Conservation (phyloP, 73 alveolate genomes). For the Halteria grandinella region DNA sequence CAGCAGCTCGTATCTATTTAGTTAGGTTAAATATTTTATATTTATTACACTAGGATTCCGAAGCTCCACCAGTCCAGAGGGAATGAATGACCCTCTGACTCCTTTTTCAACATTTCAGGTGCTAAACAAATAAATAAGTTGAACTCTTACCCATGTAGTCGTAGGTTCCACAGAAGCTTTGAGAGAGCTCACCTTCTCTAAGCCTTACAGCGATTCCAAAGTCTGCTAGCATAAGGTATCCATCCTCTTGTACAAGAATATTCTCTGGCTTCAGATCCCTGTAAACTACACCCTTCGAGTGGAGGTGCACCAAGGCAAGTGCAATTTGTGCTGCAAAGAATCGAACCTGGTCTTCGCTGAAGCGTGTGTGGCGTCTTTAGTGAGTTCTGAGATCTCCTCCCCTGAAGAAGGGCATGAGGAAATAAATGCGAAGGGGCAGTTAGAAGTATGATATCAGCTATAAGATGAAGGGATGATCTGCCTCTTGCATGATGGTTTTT, state of each 20-base stretch:
- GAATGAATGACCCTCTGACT: constrained; percentile 71
- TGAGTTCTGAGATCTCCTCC: constrained; percentile 60
- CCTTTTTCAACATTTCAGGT: constrained; percentile 84
- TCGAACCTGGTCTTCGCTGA: constrained; percentile 65
- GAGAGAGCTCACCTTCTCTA: constrained; percentile 1
- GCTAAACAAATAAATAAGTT: constrained; percentile 34
- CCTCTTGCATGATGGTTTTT: constrained; percentile 77
- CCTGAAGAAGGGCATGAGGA: constrained; percentile 86
- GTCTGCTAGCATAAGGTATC: constrained; percentile 66
- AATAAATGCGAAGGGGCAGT: constrained; percentile 84
- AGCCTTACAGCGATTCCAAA: constrained; percentile 62
- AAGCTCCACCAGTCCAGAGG: constrained; percentile 83
- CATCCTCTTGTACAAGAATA: constrained; percentile 65
- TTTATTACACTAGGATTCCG: constrained; percentile 75
- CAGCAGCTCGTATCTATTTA: constrained; percentile 46
- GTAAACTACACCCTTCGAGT: constrained; percentile 38
- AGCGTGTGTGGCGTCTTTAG: constrained; percentile 7
- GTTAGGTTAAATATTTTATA: no score
- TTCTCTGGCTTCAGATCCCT: constrained; percentile 76
- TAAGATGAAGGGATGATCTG: constrained; percentile 86
- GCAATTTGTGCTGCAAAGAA: constrained; percentile 75
- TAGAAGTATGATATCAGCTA: constrained; percentile 78
- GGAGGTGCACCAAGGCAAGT: constrained; percentile 60
- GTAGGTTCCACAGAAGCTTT: constrained; percentile 63
- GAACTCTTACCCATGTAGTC: constrained; percentile 39